Base-by-base conservation (phyloP, 1,284 basidiomycete species). In the Trametes hirsuta region DNA sequence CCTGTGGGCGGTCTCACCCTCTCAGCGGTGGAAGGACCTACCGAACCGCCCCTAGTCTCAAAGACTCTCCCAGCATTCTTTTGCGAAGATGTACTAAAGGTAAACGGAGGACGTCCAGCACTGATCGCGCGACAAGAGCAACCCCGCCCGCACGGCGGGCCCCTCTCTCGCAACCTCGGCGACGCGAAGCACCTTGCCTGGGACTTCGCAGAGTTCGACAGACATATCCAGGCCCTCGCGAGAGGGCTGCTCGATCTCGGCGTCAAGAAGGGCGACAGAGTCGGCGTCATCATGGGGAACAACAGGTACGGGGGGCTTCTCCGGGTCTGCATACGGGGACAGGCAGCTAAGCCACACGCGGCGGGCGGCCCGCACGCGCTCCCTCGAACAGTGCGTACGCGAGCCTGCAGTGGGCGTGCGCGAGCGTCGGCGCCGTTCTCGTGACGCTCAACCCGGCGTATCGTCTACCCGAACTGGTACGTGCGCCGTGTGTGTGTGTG, bases 401-500 rank as follows among this genome's bases (percentile, higher is more conserved):
- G 1, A 80, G 84, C 74, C 73, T 94, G 36, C 93, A 94, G 68
- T 93, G 92, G 91, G 92, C 92, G 6, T 89, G 87, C 65, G 89
- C 91, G 25, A 84, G 84, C 55, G 81, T 93, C 48, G 93, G 93
- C 21, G 91, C 90, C 6, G 86, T 94, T 47, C 74, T 94, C 30
- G 90, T 91, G 11, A 93, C 91, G 3, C 78, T 94, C 47, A 94
- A 94, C 67, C 93, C 92, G 6, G 90, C 93, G 0, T 94, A 93
- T 70, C 83, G 86, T 30, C 71, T 86, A 2, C 78, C 83, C 42
- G 93, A 94, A 70, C 79, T 94, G 49, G 88, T 88, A 64, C 61
- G 81, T 77, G 1, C 39, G 2, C 21, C 34, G 4, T 42, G 21
- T 2, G 14, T 53, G 22, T 2, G 14, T 53, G 22, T 10, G 1